A percentile compares a stretch with the other conserved stretches of the same genome.
Conservation (phyloP, 768 basidiomycete species). For the Mycena haematopus region DNA sequence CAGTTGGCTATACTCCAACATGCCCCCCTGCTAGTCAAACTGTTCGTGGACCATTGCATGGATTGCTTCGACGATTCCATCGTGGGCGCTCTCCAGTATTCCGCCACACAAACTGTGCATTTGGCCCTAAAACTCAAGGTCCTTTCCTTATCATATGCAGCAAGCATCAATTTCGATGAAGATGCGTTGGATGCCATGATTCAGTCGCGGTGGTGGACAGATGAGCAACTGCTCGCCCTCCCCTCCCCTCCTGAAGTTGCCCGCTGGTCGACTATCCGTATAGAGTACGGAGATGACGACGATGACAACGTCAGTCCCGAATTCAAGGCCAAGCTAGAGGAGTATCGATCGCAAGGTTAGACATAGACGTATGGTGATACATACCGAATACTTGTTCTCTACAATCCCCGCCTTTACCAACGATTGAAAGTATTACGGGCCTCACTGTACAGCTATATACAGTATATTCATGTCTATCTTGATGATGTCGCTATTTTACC, state of each 20-base stretch:
- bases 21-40: slow-evolving; percentile 7
- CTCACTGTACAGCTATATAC: no score
- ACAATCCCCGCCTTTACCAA: neutral
- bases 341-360: slow-evolving; percentile 13
- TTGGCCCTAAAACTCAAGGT: slow-evolving; percentile 7
- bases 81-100: slow-evolving; percentile 3
- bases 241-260: slow-evolving; percentile 9
- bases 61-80: slow-evolving; percentile 1
- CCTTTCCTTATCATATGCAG: neutral
- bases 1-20: slow-evolving; percentile 3
- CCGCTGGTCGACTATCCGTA: slow-evolving; percentile 6
- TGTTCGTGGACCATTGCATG: neutral
- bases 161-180: neutral
- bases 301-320: neutral
- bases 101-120: neutral
- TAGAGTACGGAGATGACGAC: neutral
- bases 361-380: neutral
- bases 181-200: slow-evolving; percentile 13
- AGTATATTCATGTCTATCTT: no score
- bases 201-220: slow-evolving; percentile 23
- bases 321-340: neutral
- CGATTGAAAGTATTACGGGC: no score
- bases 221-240: slow-evolving; percentile 6
- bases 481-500: no score
- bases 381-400: neutral